Conservation (phyloP, 2,329 filamentous ascomycete genomes). For the Colletotrichum echinochloae region DNA sequence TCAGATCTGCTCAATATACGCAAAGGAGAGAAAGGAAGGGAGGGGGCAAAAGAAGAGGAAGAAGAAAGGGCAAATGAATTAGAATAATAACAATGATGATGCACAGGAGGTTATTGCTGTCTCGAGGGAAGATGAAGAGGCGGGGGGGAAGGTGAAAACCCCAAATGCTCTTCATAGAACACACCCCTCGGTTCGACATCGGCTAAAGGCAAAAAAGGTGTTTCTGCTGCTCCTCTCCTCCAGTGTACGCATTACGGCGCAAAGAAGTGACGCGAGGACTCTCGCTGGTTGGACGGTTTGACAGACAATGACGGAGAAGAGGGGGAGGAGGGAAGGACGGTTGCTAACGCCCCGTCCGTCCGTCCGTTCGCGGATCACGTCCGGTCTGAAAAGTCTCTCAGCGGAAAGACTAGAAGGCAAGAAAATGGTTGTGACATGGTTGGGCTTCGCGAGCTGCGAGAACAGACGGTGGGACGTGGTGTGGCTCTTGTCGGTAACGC, state of each 20-base stretch:
- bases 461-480: conserved; percentile 28
- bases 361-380: conserved; percentile 13
- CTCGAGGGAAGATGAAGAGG: not conserved
- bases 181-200: not conserved
- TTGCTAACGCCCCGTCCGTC: conserved; percentile 8
- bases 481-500: conserved; percentile 2
- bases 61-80: not conserved
- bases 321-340: not conserved
- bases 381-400: conserved; percentile 20
- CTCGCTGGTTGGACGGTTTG: not conserved
- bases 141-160: not conserved
- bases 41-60: not conserved
- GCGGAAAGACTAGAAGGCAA: conserved; percentile 11
- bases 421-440: conserved; percentile 10
- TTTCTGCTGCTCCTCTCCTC: not conserved
- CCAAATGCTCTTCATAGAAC: too few relatives aligned
- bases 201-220: conserved; percentile 1
- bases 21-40: not conserved
- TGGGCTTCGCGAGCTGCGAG: conserved; percentile 22
- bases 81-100: not conserved
- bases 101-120: not conserved
- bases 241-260: not conserved
- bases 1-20: not conserved
- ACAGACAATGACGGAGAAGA: not conserved
- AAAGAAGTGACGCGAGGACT: not conserved